A percentile compares a stretch with the other conserved stretches of the same genome.
phyloP scores from a whole-genome alignment of 305 asterid species.

The Fraxinus albicans region DNA sequence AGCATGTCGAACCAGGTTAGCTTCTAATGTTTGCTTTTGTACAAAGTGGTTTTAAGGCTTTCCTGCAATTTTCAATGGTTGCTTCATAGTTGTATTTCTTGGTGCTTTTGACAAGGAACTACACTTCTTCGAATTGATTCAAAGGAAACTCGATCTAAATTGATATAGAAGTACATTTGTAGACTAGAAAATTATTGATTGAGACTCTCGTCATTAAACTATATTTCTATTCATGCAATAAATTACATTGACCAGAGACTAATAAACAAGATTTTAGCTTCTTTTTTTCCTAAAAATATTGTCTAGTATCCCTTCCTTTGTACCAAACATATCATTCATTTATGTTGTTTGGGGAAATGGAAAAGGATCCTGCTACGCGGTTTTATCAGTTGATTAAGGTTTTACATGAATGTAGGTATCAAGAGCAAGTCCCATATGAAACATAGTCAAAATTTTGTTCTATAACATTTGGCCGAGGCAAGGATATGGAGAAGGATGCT shows the following conservation, averaged over 20 bases:
- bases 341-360: background rate
- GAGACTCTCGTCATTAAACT: background rate
- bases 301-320: background rate
- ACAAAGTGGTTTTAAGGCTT: background rate
- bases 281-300: background rate
- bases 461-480: background rate
- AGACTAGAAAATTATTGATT: background rate
- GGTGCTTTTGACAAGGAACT: background rate
- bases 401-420: slow-evolving; percentile 56
- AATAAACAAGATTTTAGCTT: background rate
- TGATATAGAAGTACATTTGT: background rate
- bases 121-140: background rate
- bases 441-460: background rate
- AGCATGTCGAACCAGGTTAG: slow-evolving; percentile 71
- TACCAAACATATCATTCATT: background rate
- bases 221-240: background rate
- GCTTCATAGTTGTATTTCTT: background rate
- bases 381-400: background rate
- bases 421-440: slow-evolving; percentile 86
- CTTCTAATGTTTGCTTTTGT: slow-evolving; percentile 17
- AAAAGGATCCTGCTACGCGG: background rate
- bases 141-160: background rate
- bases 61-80: background rate
- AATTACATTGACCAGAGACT: background rate
- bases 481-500: background rate